Base-by-base conservation (phyloP, 176 grass and related monocot species). In the Zoysia japonica region DNA sequence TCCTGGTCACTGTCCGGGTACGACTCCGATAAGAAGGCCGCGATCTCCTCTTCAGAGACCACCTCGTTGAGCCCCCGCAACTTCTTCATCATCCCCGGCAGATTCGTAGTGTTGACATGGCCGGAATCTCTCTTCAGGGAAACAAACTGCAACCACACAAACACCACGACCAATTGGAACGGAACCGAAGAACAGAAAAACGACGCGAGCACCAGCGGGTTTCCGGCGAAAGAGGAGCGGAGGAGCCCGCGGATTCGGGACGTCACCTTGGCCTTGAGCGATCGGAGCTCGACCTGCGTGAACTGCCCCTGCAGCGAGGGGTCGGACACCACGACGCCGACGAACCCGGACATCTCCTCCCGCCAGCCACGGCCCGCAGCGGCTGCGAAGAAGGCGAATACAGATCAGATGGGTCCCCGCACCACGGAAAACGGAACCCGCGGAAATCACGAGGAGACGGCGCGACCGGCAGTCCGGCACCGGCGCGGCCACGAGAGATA, bases 281-380 rank as follows among this genome's bases (percentile, higher is more conserved):
- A 82, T 81, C 96, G 92, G 71, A 98, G 88, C 88, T 98, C 96
- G 50, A 98, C 96, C 86, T 98, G 96, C 72, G 96, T 98, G 90
- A 98, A 98, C 80, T 98, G 96, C 11, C 88, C 91, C 78, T 98
- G 96, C 61, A 98, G 89, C 84, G 85, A 94, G 47, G 95, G 96
- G 84, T 98, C 96, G 84, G 96, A 98, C 71, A 98, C 90, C 9
- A 94, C 78, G 70, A 98, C 96, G 17, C 96, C 96, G 3, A 89
- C 80, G 83, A 92, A 97, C 73, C 83, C 88, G 46, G 95, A 97
- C 95, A 97, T 97, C 63, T 60, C 83, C 66, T 11, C 67, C 10
- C 66, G 61, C 71, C 28, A 28, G 28, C 28, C 49, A 13, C 62
- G 67, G 65, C 50, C 63, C 35, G 55, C 4, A 75, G 77, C 63